Conservation (phyloP, 1,284 basidiomycete species). For the Leccinum fallax region DNA sequence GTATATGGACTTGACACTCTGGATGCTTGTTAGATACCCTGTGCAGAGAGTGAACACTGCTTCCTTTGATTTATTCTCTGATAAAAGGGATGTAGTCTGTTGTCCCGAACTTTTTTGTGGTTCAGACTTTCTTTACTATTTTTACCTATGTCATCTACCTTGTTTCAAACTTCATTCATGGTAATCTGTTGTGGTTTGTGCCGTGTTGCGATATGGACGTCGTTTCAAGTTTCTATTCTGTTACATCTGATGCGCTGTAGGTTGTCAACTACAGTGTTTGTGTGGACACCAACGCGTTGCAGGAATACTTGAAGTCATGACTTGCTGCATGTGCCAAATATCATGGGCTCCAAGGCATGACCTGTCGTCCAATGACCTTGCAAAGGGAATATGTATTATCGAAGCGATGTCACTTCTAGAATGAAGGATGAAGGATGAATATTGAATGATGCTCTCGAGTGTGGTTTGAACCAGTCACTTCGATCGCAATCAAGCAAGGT, state of each 20-base stretch:
- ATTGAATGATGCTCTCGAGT: too few relatives aligned
- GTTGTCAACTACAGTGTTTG: background rate
- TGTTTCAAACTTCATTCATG: background rate
- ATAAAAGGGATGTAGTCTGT: too few relatives aligned
- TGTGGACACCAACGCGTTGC: background rate
- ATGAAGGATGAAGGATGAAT: too few relatives aligned
- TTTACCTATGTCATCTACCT: background rate
- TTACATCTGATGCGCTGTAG: background rate
- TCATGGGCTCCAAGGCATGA: background rate
- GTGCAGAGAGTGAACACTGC: constrained; percentile 9
- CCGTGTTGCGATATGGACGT: constrained; percentile 12
- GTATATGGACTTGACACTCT: constrained; percentile 1
- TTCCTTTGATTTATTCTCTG: background rate
- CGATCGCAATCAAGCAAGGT: too few relatives aligned
- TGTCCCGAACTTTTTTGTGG: background rate
- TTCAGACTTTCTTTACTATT: background rate
- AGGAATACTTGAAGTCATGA: background rate
- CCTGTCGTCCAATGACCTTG: background rate
- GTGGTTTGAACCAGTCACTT: too few relatives aligned
- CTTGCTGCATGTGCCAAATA: background rate
- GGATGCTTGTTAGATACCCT: constrained; percentile 22
- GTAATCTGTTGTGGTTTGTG: constrained; percentile 9
- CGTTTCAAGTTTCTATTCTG: background rate
- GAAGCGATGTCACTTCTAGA: background rate
- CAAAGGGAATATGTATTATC: background rate